Evolutionary conservation across 768 basidiomycete species (phyloP), one percentile per base, ranked within the genome.

Genomic region (Cyclocybe aegerita): DNA sequence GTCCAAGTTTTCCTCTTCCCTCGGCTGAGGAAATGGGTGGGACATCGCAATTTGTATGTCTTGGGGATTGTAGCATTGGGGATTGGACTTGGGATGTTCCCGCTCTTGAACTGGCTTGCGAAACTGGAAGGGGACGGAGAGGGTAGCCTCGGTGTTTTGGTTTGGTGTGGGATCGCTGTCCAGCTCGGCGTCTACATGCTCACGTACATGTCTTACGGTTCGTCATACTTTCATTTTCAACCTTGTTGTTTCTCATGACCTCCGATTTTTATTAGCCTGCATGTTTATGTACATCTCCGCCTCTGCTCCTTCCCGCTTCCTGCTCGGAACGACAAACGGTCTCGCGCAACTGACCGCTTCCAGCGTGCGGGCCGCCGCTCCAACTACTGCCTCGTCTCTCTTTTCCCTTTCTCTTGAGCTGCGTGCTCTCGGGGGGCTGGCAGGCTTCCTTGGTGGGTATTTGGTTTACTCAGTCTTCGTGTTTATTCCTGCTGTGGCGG

Each of bases 281-380:
- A 60, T 84, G 29, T 82, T 83, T 63, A 81, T 86, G 39, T 82
- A 75, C 51, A 77, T 86, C 52, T 70, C 76, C 10, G 76, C 74
- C 0, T 68, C 82, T 8, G 65, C 83, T 1, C 83, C 83, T 4
- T 80, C 79, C 39, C 72, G 73, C 9, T 73, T 75, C 1, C 76
- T 79, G 11, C 68, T 84, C 7, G 83, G 83, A 1, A 73, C 81
- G 2, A 82, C 77, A n/a, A 85, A 86, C 49, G 83, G 84, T 0
- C 62, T 80, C 6, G 43, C 39, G 10, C 48, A 49, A 15, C 46
- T 46, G 23, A 55, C 65, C 5, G 63, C 61, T 9, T 58, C 52
- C n/a, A 39, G 49, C 12, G 53, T 60, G 39, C 57, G 65, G 43
- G 65, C 67, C 3, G 70, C 67, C 54, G 83, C 80, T n/a, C 81